Base-by-base conservation (phyloP, 441 rosid species). In the Viola pubescens region DNA sequence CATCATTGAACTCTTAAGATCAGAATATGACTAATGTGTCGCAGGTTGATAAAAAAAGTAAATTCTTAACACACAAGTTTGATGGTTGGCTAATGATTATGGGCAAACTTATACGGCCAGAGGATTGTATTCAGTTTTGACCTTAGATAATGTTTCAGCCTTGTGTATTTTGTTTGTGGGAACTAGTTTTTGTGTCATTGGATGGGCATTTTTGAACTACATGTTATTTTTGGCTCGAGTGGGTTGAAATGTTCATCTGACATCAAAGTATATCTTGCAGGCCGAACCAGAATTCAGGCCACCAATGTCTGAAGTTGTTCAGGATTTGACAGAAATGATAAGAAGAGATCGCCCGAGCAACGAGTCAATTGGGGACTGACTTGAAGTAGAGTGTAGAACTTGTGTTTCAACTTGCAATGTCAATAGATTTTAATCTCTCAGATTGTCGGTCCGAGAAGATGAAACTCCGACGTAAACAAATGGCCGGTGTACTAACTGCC, bases 221-320 rank as follows among this genome's bases (percentile, higher is more conserved):
- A 2, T 26, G 34, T 26, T 26, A 26, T 26, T 26, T 26, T 26
- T 26, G 34, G 2, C 34, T 26, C 34, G 34, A 26, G 34, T 26
- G 1, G 34, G 34, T 26, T 19, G 19, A 16, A 16, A 16, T 16
- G 19, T 16, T 16, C 19, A 62, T 58, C 44, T 60, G 3, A 26
- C 34, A 26, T 26, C 34, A 4, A 9, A 16, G 10, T 12, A 26
- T 41, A 13, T 47, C 42, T 57, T 76, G 70, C 84, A 94, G 98
- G 71, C 86, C 58, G 78, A 79, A 66, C 98, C 97, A 34, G 85
- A 79, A 63, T 94, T 81, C 70, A 78, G 99, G 82, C 89, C 97
- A 4, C 78, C 53, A 42, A 88, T 94, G 95, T 88, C 96, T 13
- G 92, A 78, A 70, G 95, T 94, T 55, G 99, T 91, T 52, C 99